Evolutionary conservation across 805 yeast species (phyloP).

Genomic region (Pichia scutulata): DNA sequence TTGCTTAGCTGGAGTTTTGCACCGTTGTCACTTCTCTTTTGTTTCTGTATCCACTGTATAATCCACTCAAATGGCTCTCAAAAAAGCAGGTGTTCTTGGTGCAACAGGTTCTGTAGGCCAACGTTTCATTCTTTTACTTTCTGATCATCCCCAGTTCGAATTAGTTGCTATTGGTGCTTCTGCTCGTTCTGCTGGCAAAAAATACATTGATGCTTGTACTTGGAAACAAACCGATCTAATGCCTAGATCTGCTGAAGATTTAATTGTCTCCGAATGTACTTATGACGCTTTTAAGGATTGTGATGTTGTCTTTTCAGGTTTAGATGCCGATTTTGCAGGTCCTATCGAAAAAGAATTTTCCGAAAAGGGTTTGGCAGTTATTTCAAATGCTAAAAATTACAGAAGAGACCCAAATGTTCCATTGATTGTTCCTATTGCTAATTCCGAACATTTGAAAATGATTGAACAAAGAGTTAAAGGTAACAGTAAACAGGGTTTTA

Average conservation of each 20-base stretch:
- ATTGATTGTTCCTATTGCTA: conserved; percentile 88
- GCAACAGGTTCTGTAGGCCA: conserved; percentile 99
- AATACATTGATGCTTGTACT: conserved; percentile 73
- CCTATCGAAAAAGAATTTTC: conserved; percentile 80
- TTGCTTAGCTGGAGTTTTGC: background rate
- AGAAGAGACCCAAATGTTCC: conserved; percentile 86
- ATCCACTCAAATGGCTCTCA: conserved; percentile 17
- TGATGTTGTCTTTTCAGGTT: conserved; percentile 90
- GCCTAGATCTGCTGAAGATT: conserved; percentile 57
- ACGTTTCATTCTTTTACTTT: conserved; percentile 77
- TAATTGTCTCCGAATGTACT: conserved; percentile 72
- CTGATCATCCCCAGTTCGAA: conserved; percentile 86
- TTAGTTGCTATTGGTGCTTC: conserved; percentile 86
- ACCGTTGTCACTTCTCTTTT: no score
- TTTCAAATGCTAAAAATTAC: conserved; percentile 95
- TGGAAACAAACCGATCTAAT: conserved; percentile 90
- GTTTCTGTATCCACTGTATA: background rate
- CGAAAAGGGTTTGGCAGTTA: conserved; percentile 72
- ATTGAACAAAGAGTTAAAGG: conserved; percentile 52
- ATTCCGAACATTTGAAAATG: conserved; percentile 80
- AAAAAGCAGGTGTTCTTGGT: conserved; percentile 84
- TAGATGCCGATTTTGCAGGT: conserved; percentile 91
- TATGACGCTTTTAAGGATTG: conserved; percentile 75
- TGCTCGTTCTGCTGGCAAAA: conserved; percentile 85
- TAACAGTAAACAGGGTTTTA: conserved; percentile 67